A percentile compares a stretch with the other conserved stretches of the same genome.
These are phyloP conservation scores for Pseudognaphalium luteoalbum DNA, from an alignment of 129 eudicot species.

Conservation along the genomic window DNA sequence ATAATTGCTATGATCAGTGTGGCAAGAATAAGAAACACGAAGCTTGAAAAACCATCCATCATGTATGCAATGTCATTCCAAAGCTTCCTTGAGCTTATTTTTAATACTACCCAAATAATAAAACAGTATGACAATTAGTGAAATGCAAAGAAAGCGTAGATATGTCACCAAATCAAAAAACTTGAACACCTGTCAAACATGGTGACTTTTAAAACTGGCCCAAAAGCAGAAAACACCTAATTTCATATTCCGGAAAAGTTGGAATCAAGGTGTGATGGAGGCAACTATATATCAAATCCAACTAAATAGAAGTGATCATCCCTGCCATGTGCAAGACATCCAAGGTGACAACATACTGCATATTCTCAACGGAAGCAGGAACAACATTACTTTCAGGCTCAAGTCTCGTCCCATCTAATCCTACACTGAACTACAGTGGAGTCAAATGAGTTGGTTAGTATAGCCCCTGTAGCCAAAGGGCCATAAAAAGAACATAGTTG, in stretches of 20 bases:
- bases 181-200: constrained; percentile 99
- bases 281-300: background rate
- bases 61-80: constrained; percentile 97
- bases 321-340: constrained; percentile 84
- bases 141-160: constrained; percentile 32
- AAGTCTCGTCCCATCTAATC: constrained; percentile 82
- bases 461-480: no score
- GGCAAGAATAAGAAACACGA: no score
- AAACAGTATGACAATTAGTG: background rate
- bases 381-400: constrained; percentile 98
- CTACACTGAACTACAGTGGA: constrained; percentile 58
- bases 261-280: background rate
- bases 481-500: no score
- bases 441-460: background rate
- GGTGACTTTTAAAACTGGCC: constrained; percentile 87
- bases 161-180: constrained; percentile 84
- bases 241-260: background rate
- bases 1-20: no score
- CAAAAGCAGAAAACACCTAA: constrained; percentile 89
- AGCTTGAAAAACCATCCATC: no score
- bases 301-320: background rate
- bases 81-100: constrained; percentile 48
- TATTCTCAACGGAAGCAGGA: constrained; percentile 95
- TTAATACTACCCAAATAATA: background rate
- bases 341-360: constrained; percentile 94